Percentiles rank a stretch among this genome's conserved stretches.
These are phyloP conservation scores for Pythium pyrilobum DNA, from an alignment of 352 stramenopile species.

Conservation along the genomic window DNA sequence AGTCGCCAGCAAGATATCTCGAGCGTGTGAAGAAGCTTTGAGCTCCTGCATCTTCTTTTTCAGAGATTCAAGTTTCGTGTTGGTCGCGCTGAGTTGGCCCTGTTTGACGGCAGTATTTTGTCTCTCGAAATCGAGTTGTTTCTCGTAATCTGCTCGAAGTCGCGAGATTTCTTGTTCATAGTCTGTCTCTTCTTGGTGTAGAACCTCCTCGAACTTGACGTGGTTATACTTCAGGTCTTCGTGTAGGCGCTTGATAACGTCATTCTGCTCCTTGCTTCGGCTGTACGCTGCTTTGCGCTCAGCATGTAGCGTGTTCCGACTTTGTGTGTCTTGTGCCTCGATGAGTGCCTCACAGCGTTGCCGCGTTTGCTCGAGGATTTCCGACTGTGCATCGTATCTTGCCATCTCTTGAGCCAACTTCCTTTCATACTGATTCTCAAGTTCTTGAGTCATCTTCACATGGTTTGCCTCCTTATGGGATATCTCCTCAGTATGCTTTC, in stretches of 20 bases:
- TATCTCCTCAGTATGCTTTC: slow-evolving; percentile 78
- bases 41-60: slow-evolving; percentile 85
- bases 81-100: slow-evolving; percentile 67
- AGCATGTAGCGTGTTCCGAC: slow-evolving; percentile 46
- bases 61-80: slow-evolving; percentile 76
- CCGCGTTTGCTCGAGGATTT: slow-evolving; percentile 85
- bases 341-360: slow-evolving; percentile 87
- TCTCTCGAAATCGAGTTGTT: slow-evolving; percentile 59
- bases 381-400: slow-evolving; percentile 82
- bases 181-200: slow-evolving; percentile 75
- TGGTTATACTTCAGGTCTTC: slow-evolving; percentile 86
- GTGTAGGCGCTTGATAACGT: slow-evolving; percentile 79
- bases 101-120: slow-evolving; percentile 81
- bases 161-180: slow-evolving; percentile 75
- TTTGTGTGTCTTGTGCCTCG: slow-evolving; percentile 70
- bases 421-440: slow-evolving; percentile 92
- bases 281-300: slow-evolving; percentile 62
- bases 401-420: slow-evolving; percentile 87
- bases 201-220: slow-evolving; percentile 78
- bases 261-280: slow-evolving; percentile 72
- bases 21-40: slow-evolving; percentile 58
- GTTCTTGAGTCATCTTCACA: slow-evolving; percentile 81
- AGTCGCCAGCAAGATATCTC: slow-evolving; percentile 65
- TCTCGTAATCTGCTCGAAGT: slow-evolving; percentile 49
- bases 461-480: slow-evolving; percentile 69